Conservation (phyloP, 192 early-diverging fungal species). For the Glomus cerebriforme region DNA sequence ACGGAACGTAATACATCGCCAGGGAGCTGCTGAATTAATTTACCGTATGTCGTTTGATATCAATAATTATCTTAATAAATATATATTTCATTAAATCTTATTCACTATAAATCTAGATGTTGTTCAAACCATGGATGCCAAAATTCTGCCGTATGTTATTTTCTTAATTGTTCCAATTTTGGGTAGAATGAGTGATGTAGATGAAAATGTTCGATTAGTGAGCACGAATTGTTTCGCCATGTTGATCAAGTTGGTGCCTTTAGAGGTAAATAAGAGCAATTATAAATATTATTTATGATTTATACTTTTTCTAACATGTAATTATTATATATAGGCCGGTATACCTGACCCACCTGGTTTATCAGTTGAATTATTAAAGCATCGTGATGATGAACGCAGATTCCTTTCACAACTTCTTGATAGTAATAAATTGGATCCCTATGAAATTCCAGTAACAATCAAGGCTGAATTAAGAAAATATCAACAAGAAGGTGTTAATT, state of each 20-base stretch:
- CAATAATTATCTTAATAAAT: too few species aligned
- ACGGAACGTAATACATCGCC: conserved; percentile 65
- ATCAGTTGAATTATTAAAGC: conserved; percentile 70
- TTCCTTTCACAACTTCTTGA: conserved; percentile 96
- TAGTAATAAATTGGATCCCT: conserved; percentile 83
- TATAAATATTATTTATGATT: not conserved
- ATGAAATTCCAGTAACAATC: conserved; percentile 84
- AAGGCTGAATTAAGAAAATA: conserved; percentile 93
- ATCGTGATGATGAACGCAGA: conserved; percentile 86
- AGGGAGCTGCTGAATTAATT: conserved; percentile 83
- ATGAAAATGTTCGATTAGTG: conserved; percentile 87
- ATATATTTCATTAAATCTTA: not conserved
- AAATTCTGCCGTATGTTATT: conserved; percentile 93
- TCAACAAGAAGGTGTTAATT: conserved; percentile 98
- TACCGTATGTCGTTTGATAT: conserved; percentile 22
- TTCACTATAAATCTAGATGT: conserved; percentile 68
- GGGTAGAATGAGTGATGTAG: conserved; percentile 93
- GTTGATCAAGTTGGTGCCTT: conserved; percentile 91
- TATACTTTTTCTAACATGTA: not conserved
- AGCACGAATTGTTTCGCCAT: conserved; percentile 95
- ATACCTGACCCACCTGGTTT: conserved; percentile 93
- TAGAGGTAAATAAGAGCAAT: conserved; percentile 59
- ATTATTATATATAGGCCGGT: conserved; percentile 54
- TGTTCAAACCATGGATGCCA: conserved; percentile 74
- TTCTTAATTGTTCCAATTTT: conserved; percentile 97